phyloP scores from a whole-genome alignment of 345 rosid species.

The Corymbia maculata region DNA sequence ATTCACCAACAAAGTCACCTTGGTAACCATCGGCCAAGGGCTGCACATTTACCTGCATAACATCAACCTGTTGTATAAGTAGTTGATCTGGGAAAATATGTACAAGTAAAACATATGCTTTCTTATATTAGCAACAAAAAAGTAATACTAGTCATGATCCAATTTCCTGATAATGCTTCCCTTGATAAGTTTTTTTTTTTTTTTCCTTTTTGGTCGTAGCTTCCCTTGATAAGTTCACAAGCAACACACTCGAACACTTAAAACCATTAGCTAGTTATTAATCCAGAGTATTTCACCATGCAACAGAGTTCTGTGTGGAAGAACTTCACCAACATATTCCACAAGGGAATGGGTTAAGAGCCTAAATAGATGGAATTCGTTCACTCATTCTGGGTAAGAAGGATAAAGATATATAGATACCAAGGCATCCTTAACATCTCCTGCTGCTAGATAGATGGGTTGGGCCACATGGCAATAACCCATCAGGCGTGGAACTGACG shows the following conservation, averaged over 20 bases:
- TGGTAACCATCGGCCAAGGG: conserved; percentile 66
- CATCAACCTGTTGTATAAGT: background rate
- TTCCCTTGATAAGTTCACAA: background rate
- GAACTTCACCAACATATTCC: background rate
- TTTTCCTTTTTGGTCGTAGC: no score
- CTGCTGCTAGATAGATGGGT: conserved; percentile 76
- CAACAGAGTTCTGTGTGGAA: background rate
- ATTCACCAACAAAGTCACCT: conserved; percentile 80
- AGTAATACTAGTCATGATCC: background rate
- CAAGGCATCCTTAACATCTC: conserved; percentile 48
- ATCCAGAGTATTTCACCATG: background rate
- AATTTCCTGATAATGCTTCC: background rate
- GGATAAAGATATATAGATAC: conserved; percentile 20
- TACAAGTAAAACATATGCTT: background rate
- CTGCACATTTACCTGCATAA: conserved; percentile 48
- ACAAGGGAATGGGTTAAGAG: background rate
- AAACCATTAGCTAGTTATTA: background rate
- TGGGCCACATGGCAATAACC: conserved; percentile 97
- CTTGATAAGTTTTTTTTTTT: background rate
- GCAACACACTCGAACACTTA: background rate
- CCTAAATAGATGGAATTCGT: background rate
- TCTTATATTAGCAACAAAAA: background rate
- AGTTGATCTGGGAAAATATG: background rate
- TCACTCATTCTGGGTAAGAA: background rate
- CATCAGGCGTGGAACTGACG: conserved; percentile 92